Base-by-base conservation (phyloP, 768 basidiomycete species). In the Naganishia kalamii region DNA sequence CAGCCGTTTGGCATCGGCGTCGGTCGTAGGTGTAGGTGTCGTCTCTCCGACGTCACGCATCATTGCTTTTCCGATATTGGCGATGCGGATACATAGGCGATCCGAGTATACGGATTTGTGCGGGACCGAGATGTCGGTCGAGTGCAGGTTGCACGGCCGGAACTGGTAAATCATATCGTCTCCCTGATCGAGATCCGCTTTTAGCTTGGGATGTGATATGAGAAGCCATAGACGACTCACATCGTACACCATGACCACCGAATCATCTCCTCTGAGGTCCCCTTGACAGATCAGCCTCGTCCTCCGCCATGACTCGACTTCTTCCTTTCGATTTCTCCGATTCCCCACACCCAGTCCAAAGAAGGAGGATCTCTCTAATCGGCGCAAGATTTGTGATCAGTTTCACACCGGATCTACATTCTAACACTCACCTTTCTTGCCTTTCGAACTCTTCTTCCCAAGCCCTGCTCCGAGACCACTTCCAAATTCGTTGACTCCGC, bases 41-140 rank as follows among this genome's bases (percentile, higher is more conserved):
- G 33, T 52, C 12, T 52, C 51, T 21, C 15, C 29, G 11, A 11
- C 32, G 19, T 32, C 32, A 19, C 29, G 4, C 1, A 52, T 23
- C 4, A 30, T 32, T 11, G 51, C 51, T n/a, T 52, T 52, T n/a
- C 30, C 32, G 32, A 52, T 52, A 21, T 52, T 52, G 30, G 51
- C 51, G 19, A 52, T 52, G 2, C 51, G 51, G 51, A 52, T 52
- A 23, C 51, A 52, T 32, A 32, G 51, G 7, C 35, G 51, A 2
- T 52, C 51, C 15, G 51, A 32, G 32, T 52, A 52, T 32, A 52
- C 6, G 4, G 51, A 52, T 13, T 52, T 52, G 32, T 52, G 51
- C 30, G 51, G 51, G 12, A 52, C 51, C 51, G 51, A 52, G 29
- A 52, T 52, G n/a, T 52, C 51, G 51, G 51, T 52, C 7, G 51